Percentiles rank a stretch among this genome's conserved stretches.
phyloP scores from a whole-genome alignment of 2,329 filamentous ascomycete genomes.

The Cladosporium sp. region DNA sequence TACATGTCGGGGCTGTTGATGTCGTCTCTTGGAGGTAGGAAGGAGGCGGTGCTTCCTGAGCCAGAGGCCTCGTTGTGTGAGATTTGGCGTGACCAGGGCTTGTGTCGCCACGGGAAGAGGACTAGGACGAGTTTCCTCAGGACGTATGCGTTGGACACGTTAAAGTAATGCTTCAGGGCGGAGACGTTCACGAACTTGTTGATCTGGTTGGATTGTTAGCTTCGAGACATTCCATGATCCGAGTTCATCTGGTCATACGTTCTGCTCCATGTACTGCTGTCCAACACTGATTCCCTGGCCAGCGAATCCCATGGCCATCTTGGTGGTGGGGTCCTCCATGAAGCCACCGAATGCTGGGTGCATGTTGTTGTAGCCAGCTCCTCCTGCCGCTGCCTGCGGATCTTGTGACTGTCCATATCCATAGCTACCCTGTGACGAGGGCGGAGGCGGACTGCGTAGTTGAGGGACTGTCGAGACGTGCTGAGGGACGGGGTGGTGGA shows the following conservation, averaged over 20 bases:
- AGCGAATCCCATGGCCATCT: constrained; percentile 90
- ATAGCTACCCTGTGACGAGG: constrained; percentile 64
- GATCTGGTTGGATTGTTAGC: constrained; percentile 50
- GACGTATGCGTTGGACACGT: constrained; percentile 97
- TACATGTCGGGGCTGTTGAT: constrained; percentile 99
- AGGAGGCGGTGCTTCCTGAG: constrained; percentile 64
- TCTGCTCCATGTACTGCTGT: constrained; percentile 93
- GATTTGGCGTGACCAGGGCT: constrained; percentile 94
- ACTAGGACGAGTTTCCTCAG: constrained; percentile 90
- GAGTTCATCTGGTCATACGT: constrained; percentile 56
- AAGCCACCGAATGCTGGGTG: constrained; percentile 78
- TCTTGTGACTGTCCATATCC: constrained; percentile 59
- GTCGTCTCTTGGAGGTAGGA: constrained; percentile 89
- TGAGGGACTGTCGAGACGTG: constrained; percentile 98
- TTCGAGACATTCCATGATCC: background rate
- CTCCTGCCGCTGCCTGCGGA: constrained; percentile 24
- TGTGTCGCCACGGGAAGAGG: constrained; percentile 95
- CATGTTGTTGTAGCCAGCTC: constrained; percentile 37
- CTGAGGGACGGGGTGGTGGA: constrained; percentile 96
- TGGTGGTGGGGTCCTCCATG: constrained; percentile 92
- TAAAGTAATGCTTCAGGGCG: constrained; percentile 97
- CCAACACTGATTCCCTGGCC: constrained; percentile 75
- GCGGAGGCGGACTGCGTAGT: constrained; percentile 88
- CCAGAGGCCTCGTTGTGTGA: constrained; percentile 57
- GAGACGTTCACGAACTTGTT: constrained; percentile 87